Base-by-base conservation (phyloP, 139 green algal species). In the Chlamydomonas sphaeroides region DNA sequence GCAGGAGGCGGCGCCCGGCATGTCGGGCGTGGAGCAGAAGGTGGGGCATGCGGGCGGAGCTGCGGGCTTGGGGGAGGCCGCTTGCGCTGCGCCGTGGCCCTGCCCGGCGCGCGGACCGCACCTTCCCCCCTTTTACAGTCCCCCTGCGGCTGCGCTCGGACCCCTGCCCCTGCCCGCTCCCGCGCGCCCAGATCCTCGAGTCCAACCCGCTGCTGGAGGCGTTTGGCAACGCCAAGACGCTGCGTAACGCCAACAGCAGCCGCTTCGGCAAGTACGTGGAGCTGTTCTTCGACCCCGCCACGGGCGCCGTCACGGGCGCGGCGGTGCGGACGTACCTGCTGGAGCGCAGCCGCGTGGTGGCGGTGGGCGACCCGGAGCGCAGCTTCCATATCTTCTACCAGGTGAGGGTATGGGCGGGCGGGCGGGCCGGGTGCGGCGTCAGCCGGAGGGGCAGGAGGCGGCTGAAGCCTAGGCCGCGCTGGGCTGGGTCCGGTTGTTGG, bases 321-420 rank as follows among this genome's bases (percentile, higher is more conserved):
- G 94, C 94, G 10, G 94, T 98, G 25, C 90, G 95, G 38, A 99
- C 97, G 5, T 99, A 99, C 90, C 90, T 99, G 65, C 90, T 99
- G 83, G 97, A 99, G 92, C 91, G 97, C 51, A 98, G 93, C 14
- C 86, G 97, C 28, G 93, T 99, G 41, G 94, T 98, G 32, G 84
- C 91, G 57, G 87, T 98, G 7, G 95, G 91, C 65, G 92, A 97
- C 79, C 95, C 94, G 1, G 97, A 99, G 93, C 90, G 97, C 62
- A 97, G 94, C 83, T 99, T 98, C 87, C 97, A 99, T 78, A 92
- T 96, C 76, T 99, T 99, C 86, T 99, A 99, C 87, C 97, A 99
- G 94, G 91, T 94, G 39, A 15, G 45, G 45, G 45, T n/a, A n/a
- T n/a, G n/a, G n/a, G n/a, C n/a, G n/a, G n/a, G n/a, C n/a, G n/a